A percentile compares a stretch with the other conserved stretches of the same genome.
These are phyloP conservation scores for Linderniella brevidens DNA, from an alignment of 257 asterid genomes.

Conservation along the genomic window DNA sequence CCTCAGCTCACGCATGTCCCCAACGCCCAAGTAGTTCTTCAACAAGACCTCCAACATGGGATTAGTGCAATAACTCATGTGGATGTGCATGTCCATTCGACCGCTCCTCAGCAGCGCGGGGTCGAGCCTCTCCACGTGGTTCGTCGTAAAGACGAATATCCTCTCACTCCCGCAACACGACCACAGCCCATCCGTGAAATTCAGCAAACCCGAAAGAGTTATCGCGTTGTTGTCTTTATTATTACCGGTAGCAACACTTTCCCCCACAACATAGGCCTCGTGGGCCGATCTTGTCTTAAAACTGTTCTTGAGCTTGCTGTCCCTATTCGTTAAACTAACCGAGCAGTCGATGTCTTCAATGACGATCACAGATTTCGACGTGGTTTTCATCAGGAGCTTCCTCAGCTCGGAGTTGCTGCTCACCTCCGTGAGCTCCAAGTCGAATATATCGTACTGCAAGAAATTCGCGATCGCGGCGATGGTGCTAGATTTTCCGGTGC, in stretches of 20 bases:
- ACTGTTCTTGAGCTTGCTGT: too few species aligned
- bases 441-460: not conserved
- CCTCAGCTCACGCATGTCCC: too few species aligned
- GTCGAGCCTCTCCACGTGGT: constrained; percentile 5
- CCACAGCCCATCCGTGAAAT: constrained; percentile 4
- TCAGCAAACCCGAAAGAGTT: not conserved
- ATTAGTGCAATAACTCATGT: not conserved
- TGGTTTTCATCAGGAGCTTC: not conserved
- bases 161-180: constrained; percentile 2
- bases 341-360: constrained; percentile 5
- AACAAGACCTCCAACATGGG: not conserved
- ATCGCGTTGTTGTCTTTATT: not conserved
- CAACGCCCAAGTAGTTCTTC: not conserved
- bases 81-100: constrained; percentile 1
- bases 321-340: not conserved
- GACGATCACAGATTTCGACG: not conserved
- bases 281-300: too few species aligned
- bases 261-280: not conserved
- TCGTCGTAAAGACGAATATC: constrained; percentile 3
- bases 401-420: not conserved
- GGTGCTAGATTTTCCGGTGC: not conserved
- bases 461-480: not conserved
- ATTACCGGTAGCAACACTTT: too few species aligned
- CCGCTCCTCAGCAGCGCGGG: constrained; percentile 1
- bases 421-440: not conserved